A percentile compares a stretch with the other conserved stretches of the same genome.
phyloP scores from a whole-genome alignment of 345 rosid genomes.

The Stellera chamaejasme region DNA sequence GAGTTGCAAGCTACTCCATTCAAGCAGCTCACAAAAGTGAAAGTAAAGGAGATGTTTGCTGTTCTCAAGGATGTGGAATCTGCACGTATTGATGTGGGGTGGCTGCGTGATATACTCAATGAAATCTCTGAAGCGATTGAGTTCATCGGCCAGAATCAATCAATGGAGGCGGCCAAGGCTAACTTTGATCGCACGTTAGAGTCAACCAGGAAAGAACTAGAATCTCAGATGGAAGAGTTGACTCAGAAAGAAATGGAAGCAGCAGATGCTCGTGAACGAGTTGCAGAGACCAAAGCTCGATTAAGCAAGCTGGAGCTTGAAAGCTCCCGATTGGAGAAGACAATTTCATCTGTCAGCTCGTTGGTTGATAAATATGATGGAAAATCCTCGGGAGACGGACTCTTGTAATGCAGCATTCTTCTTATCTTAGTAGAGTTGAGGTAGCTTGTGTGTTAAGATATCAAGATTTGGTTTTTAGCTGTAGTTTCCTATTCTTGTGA shows the following conservation, averaged over 20 bases:
- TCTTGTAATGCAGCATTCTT: slow-evolving; percentile 23
- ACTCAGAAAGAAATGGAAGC: slow-evolving; percentile 40
- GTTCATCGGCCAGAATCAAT: slow-evolving; percentile 32
- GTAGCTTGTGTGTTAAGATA: too few species aligned
- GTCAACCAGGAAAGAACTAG: slow-evolving; percentile 38
- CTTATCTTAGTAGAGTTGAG: too few species aligned
- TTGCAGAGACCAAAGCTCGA: slow-evolving; percentile 25
- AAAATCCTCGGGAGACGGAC: slow-evolving; percentile 41
- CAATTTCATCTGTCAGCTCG: slow-evolving; percentile 22
- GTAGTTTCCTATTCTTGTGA: too few species aligned
- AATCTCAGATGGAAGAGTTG: slow-evolving; percentile 32
- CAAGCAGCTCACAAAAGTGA: slow-evolving; percentile 51
- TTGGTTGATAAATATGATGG: slow-evolving; percentile 43
- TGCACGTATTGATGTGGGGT: slow-evolving; percentile 46
- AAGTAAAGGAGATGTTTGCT: slow-evolving; percentile 55
- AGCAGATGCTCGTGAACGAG: slow-evolving; percentile 22
- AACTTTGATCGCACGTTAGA: slow-evolving; percentile 31
- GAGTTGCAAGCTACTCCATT: slow-evolving; percentile 54
- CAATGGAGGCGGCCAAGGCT: slow-evolving; percentile 30
- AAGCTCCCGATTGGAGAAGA: slow-evolving; percentile 25
- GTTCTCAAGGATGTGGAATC: slow-evolving; percentile 79
- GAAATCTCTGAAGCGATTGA: slow-evolving; percentile 49
- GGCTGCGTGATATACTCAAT: slow-evolving; percentile 51
- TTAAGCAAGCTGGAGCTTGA: slow-evolving; percentile 41
- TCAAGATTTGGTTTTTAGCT: too few species aligned